A percentile compares a stretch with the other conserved stretches of the same genome.
Conservation (phyloP, 257 asterid species). For the Echites panduratus region DNA sequence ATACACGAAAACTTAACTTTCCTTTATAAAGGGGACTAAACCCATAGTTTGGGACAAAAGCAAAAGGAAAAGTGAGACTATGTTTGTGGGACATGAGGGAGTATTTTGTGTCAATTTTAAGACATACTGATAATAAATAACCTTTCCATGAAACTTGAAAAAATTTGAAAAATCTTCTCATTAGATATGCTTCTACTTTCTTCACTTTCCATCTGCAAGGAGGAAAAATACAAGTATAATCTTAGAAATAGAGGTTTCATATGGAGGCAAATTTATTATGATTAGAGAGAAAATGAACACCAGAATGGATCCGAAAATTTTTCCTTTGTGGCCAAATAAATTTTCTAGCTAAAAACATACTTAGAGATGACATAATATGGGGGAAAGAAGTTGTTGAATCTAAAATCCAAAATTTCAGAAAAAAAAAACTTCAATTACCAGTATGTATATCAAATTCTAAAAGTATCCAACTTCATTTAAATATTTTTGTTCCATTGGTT, state of each 20-base stretch:
- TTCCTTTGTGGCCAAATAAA: neutral
- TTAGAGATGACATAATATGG: neutral
- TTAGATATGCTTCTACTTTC: slow-evolving; percentile 14
- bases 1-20: too few relatives aligned
- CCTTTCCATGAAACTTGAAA: slow-evolving; percentile 66
- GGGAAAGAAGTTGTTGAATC: neutral
- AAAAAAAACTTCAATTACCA: neutral
- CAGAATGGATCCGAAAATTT: neutral
- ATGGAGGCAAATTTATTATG: neutral
- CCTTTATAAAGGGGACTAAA: too few relatives aligned
- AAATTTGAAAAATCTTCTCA: slow-evolving; percentile 27
- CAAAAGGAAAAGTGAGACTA: too few relatives aligned
- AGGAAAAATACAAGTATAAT: neutral
- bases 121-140: slow-evolving; percentile 7
- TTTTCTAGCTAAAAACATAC: neutral
- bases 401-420: neutral
- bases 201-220: slow-evolving; percentile 38
- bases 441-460: neutral
- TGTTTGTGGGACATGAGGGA: too few relatives aligned
- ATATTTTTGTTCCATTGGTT: neutral
- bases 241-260: neutral
- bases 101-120: neutral
- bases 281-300: neutral
- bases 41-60: too few relatives aligned
- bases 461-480: neutral